Conservation (phyloP, 495 filamentous ascomycete genomes). For the Penicillium mononematosum region DNA sequence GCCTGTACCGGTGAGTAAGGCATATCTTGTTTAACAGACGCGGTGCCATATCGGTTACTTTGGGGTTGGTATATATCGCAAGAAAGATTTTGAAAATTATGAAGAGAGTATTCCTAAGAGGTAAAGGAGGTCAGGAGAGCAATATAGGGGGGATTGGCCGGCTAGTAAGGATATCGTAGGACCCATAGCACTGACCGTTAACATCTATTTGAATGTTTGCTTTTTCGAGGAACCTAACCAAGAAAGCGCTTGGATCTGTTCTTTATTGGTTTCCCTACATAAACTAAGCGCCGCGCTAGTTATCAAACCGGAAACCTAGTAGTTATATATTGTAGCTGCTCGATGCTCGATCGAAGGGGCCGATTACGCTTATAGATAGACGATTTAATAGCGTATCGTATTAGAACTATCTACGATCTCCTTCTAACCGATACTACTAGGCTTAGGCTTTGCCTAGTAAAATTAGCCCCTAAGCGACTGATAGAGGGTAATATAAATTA, state of each 20-base stretch:
- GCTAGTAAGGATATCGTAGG: not conserved
- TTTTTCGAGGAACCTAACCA: not conserved
- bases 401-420: not conserved
- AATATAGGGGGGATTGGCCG: not conserved
- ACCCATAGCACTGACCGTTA: not conserved
- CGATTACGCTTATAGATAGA: not conserved
- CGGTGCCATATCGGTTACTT: not conserved
- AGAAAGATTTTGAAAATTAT: not conserved
- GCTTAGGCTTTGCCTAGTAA: not conserved
- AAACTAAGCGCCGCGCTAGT: not conserved
- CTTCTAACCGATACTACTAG: not conserved
- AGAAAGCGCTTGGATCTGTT: not conserved
- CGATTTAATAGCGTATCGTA: not conserved
- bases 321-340: not conserved
- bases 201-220: not conserved
- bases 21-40: constrained; percentile 2
- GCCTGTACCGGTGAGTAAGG: constrained; percentile 3
- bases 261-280: not conserved
- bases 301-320: not conserved
- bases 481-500: not conserved
- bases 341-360: not conserved
- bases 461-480: not conserved
- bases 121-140: not conserved
- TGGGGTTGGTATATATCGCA: not conserved
- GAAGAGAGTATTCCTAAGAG: not conserved